These are phyloP conservation scores for Saccharomycopsis phalli DNA, from an alignment of 1,139 yeast species.

Conservation along the genomic window DNA sequence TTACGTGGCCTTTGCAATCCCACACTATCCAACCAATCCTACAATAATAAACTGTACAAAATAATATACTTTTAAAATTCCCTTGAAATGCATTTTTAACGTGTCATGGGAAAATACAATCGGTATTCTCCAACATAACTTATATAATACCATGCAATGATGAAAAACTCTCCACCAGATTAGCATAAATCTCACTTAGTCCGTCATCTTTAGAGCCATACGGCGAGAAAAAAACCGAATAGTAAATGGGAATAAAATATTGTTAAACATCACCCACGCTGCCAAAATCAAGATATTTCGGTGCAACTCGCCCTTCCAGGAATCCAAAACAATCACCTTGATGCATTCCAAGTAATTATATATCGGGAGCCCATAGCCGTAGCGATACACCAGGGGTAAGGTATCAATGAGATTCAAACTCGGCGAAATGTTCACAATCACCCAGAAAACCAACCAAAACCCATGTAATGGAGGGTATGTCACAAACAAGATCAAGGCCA, in stretches of 20 bases:
- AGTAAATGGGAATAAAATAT: constrained; percentile 34
- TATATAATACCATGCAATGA: too few relatives aligned
- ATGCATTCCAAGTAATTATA: constrained; percentile 38
- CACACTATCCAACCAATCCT: too few relatives aligned
- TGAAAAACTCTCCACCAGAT: too few relatives aligned
- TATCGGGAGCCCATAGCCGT: constrained; percentile 47
- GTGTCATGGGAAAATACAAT: too few relatives aligned
- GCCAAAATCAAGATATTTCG: constrained; percentile 38
- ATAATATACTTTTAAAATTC: too few relatives aligned
- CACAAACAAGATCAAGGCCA: constrained; percentile 33
- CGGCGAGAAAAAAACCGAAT: constrained; percentile 28
- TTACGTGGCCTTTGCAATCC: too few relatives aligned
- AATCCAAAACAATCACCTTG: constrained; percentile 38
- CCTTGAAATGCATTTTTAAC: too few relatives aligned
- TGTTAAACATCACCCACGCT: constrained; percentile 40
- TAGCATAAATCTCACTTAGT: neutral
- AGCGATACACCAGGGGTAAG: constrained; percentile 38
- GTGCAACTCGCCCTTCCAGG: constrained; percentile 40
- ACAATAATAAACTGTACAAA: too few relatives aligned
- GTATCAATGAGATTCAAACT: constrained; percentile 39
- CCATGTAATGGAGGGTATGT: constrained; percentile 39
- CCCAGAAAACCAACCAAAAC: constrained; percentile 37
- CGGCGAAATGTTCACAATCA: constrained; percentile 39
- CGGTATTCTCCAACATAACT: too few relatives aligned
- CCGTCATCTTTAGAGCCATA: constrained; percentile 20